Percentiles rank a stretch among this genome's conserved stretches.
Evolutionary conservation across 2,329 filamentous ascomycete species (phyloP).

Genomic region (Cadophora malorum): DNA sequence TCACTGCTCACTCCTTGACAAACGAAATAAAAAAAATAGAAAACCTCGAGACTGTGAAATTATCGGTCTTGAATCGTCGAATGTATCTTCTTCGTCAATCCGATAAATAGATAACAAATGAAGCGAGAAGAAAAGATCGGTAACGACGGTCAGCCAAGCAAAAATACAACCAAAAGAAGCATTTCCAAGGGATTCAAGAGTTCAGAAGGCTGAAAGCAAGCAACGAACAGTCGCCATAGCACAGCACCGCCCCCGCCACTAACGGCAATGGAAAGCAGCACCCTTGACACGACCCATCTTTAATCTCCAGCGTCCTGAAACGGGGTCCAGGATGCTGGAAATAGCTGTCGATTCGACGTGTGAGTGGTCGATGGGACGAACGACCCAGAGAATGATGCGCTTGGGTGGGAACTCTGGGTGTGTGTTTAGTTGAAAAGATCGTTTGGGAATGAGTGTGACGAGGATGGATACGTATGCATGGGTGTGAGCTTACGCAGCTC

Average conservation of each 20-base stretch:
- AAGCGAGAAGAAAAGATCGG: background rate
- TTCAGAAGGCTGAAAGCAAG: background rate
- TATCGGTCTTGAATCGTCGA: background rate
- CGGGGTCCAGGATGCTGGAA: slow-evolving; percentile 4
- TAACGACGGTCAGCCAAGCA: slow-evolving; percentile 14
- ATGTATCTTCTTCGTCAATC: background rate
- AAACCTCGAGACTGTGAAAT: background rate
- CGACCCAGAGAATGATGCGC: slow-evolving; percentile 1
- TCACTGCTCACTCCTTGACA: slow-evolving; percentile 1
- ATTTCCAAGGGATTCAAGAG: slow-evolving; percentile 14
- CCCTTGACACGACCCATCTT: slow-evolving; percentile 9
- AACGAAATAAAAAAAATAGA: background rate
- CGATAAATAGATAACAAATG: background rate
- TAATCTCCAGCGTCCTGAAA: slow-evolving; percentile 15
- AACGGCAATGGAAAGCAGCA: background rate
- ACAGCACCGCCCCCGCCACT: slow-evolving; percentile 4
- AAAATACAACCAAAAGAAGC: slow-evolving; percentile 7
- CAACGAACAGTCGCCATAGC: background rate
- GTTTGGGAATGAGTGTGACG: background rate
- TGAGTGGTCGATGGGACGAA: slow-evolving; percentile 5
- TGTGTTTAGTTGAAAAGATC: background rate
- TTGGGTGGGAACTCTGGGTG: background rate
- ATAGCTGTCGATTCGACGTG: background rate
- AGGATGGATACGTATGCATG: slow-evolving; percentile 19
- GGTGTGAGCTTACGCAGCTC: slow-evolving; percentile 16